phyloP scores from a whole-genome alignment of 1,139 yeast genomes.

The Yamadazyma mexicana region DNA sequence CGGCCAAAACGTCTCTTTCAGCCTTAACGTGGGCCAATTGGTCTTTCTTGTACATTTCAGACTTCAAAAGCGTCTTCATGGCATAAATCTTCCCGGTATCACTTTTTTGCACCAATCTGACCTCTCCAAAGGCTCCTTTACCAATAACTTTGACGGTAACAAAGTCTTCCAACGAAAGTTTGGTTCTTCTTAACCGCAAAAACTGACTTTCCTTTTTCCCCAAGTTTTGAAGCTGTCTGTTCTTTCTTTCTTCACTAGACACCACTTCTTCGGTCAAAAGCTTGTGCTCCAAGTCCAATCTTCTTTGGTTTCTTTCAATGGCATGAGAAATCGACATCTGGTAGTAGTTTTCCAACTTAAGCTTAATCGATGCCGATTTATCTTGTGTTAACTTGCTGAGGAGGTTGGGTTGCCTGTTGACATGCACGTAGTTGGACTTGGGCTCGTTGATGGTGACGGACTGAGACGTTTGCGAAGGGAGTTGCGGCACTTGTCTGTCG shows the following conservation, averaged over 20 bases:
- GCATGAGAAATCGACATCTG: conserved; percentile 80
- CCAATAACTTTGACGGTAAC: conserved; percentile 81
- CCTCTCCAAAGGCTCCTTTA: conserved; percentile 87
- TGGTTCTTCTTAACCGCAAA: conserved; percentile 71
- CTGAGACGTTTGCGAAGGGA: too few species aligned
- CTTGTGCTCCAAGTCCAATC: conserved; percentile 70
- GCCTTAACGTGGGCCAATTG: conserved; percentile 85
- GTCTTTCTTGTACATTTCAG: conserved; percentile 82
- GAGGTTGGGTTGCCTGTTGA: conserved; percentile 84
- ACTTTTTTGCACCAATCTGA: conserved; percentile 74
- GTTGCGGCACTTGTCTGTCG: conserved; percentile 10
- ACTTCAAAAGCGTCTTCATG: conserved; percentile 75
- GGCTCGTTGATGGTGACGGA: conserved; percentile 4
- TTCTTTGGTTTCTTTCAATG: conserved; percentile 76
- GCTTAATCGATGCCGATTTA: conserved; percentile 69
- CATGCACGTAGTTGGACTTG: conserved; percentile 29
- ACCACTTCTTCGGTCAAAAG: conserved; percentile 61
- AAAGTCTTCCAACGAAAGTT: conserved; percentile 72
- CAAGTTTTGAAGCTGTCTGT: conserved; percentile 66
- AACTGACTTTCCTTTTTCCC: conserved; percentile 80
- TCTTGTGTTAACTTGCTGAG: conserved; percentile 68
- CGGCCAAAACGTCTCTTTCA: conserved; percentile 82
- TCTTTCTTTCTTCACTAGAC: conserved; percentile 68
- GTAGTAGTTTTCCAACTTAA: conserved; percentile 71
- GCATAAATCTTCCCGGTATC: conserved; percentile 86